phyloP scores from a whole-genome alignment of 371 early-diverging fungal genomes.

The Coemansia sp. region DNA sequence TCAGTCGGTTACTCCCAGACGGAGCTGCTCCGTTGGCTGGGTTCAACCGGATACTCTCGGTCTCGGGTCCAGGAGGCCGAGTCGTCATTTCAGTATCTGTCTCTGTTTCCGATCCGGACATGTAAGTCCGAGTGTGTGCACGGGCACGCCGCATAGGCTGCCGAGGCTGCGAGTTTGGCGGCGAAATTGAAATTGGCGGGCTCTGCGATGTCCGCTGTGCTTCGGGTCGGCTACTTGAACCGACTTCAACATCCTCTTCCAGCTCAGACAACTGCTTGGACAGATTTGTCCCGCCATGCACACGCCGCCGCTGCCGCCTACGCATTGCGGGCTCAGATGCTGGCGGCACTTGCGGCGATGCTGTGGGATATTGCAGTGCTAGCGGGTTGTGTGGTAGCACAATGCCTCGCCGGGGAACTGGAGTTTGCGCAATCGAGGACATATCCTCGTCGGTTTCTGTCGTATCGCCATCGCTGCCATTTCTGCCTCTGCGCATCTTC shows the following conservation, averaged over 20 bases:
- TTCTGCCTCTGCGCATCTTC: not conserved
- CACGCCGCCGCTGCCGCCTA: constrained; percentile 18
- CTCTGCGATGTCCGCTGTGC: constrained; percentile 1
- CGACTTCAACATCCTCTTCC: constrained; percentile 21
- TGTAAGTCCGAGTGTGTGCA: not conserved
- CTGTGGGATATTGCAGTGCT: not conserved
- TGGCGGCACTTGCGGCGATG: constrained; percentile 11
- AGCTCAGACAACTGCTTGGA: constrained; percentile 33
- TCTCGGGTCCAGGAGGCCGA: constrained; percentile 16
- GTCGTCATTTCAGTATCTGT: constrained; percentile 23
- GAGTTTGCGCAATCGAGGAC: constrained; percentile 11
- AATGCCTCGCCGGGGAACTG: constrained; percentile 6
- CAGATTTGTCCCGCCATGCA: constrained; percentile 22
- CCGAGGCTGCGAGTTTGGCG: constrained; percentile 19
- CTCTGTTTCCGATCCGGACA: constrained; percentile 38
- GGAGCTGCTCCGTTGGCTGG: not conserved
- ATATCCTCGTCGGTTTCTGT: constrained; percentile 34
- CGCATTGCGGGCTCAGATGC: constrained; percentile 36
- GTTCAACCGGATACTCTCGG: constrained; percentile 25
- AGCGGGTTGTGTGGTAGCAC: not conserved
- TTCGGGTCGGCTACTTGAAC: not conserved
- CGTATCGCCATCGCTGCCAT: constrained; percentile 20
- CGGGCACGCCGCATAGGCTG: constrained; percentile 9
- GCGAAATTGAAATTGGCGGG: constrained; percentile 24
- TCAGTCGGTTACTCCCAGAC: not conserved